Conservation (phyloP, 345 rosid genomes). For the Trapa bicornis region DNA sequence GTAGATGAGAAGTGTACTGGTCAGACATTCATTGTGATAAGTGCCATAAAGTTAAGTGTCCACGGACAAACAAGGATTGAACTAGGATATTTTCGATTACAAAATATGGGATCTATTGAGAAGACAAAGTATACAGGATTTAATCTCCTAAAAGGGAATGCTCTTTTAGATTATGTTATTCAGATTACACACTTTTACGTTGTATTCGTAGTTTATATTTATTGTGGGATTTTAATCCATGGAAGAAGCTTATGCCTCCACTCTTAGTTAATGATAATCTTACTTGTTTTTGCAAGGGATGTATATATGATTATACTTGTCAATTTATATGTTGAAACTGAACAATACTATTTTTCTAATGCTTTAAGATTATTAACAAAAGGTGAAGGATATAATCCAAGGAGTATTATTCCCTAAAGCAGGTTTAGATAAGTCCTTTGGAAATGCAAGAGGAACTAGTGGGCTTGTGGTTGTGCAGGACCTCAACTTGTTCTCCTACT, state of each 20-base stretch:
- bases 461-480: constrained; percentile 85
- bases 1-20: not conserved
- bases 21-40: not conserved
- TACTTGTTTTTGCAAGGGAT: not conserved
- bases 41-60: not conserved
- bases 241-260: no score
- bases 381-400: constrained; percentile 60
- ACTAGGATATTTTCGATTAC: no score
- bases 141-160: not conserved
- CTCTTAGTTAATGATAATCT: not conserved
- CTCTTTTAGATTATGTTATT: not conserved
- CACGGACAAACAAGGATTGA: no score
- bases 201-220: not conserved
- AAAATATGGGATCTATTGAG: not conserved
- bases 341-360: constrained; percentile 1
- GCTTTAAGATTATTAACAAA: constrained; percentile 54
- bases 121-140: no score
- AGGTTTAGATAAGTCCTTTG: constrained; percentile 52
- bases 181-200: not conserved
- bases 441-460: constrained; percentile 81
- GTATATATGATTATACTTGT: not conserved
- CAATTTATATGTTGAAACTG: not conserved
- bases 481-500: constrained; percentile 74
- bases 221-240: no score
- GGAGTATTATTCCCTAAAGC: constrained; percentile 90